phyloP scores from a whole-genome alignment of 2,329 filamentous ascomycete species.

The Sporothrix globosa region DNA sequence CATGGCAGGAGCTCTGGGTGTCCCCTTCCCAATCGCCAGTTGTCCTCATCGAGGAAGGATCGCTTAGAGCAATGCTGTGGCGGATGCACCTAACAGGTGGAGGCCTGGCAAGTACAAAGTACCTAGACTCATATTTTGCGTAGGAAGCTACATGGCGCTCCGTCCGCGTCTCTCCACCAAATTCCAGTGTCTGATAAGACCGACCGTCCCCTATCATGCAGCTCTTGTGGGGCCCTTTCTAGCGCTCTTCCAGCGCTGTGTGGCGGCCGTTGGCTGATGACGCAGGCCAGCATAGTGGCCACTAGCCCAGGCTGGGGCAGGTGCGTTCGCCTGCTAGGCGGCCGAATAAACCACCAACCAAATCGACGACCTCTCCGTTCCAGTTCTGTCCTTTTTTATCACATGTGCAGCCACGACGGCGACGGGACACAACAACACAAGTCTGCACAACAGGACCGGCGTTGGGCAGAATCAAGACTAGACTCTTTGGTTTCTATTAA shows the following conservation, averaged over 20 bases:
- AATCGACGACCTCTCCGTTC: neutral
- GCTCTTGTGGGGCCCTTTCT: conserved; percentile 20
- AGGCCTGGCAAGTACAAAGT: neutral
- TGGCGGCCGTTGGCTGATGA: conserved; percentile 11
- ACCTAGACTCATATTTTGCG: neutral
- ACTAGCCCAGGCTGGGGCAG: conserved; percentile 11
- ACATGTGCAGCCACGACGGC: conserved; percentile 25
- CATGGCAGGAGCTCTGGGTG: neutral
- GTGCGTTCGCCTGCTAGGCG: conserved; percentile 22
- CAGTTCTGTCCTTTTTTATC: conserved; percentile 18
- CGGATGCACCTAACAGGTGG: conserved; percentile 1
- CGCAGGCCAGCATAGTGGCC: conserved; percentile 13
- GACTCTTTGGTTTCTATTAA: neutral
- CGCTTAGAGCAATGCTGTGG: conserved; percentile 21
- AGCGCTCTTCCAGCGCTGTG: neutral
- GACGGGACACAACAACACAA: neutral
- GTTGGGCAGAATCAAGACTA: too few relatives aligned
- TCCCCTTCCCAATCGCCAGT: conserved; percentile 28
- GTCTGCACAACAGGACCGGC: neutral
- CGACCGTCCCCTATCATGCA: neutral
- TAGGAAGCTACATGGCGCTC: neutral
- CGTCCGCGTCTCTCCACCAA: neutral
- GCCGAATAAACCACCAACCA: conserved; percentile 22
- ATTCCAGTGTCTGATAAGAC: conserved; percentile 7
- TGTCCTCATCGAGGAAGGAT: conserved; percentile 31